Evolutionary conservation across 305 asterid species (phyloP), one percentile per base, ranked within the genome.

Genomic region (Plantago coronopus): DNA sequence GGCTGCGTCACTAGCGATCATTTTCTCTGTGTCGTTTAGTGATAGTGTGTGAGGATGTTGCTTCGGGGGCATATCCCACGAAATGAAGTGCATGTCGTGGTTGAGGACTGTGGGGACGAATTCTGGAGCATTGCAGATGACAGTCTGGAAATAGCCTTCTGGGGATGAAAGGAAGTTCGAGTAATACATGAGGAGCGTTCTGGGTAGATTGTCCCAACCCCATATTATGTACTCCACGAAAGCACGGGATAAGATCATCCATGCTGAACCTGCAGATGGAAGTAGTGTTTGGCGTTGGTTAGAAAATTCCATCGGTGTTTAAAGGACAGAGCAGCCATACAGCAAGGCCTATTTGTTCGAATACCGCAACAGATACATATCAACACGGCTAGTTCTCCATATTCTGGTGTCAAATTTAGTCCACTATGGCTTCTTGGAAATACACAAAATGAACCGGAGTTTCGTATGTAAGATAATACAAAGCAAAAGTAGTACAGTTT

Each of bases 171-270:
- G 83, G 11, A 93, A 93, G 69, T 93, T 93, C 2, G 99, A 22
- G 81, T 93, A 89, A 72, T 93, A 93, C 99, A 93, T 93, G 61
- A 93, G 96, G 5, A 93, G 81, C 54, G 84, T 89, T 73, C 99
- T 74, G 1, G 99, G 99, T 45, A 93, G 95, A 75, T 89, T 93
- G 50, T 93, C 99, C 91, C 95, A 93, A 56, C 97, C 99, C 97
- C 91, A 83, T 63, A 93, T 74, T 77, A 84, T 72, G 79, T 89
- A 87, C 64, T 93, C 96, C 5, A 83, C 85, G 29, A 89, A 89
- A 16, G 88, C 76, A 3, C 97, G 89, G 3, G 99, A 87, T 57
- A 89, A 72, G 69, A 93, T 70, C 93, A 79, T 87, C 99, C 99
- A 93, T 4, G 97, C 99, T 4, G 97, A 93, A 65, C 99, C 97